phyloP scores from a whole-genome alignment of 129 eudicot species.

The Flaveria trinervia region DNA sequence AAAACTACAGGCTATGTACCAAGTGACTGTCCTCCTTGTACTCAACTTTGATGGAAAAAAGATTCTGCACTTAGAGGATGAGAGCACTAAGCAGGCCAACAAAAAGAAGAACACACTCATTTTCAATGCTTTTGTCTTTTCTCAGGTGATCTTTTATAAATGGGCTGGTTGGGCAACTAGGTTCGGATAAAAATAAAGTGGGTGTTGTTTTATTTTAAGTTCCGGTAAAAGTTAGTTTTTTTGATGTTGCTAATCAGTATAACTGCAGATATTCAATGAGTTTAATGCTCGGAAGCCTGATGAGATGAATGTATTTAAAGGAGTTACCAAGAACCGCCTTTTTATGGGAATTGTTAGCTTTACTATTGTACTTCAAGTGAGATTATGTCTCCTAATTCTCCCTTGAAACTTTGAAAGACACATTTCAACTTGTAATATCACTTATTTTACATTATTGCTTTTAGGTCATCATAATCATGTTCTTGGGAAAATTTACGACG shows the following conservation, averaged over 20 bases:
- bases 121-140: constrained; percentile 87
- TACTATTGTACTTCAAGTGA: constrained; percentile 77
- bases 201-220: neutral
- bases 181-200: constrained; percentile 8
- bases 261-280: constrained; percentile 75
- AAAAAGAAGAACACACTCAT: constrained; percentile 81
- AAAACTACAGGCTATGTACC: constrained; percentile 69
- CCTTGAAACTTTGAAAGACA: neutral
- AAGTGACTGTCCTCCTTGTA: constrained; percentile 69
- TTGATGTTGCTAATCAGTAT: constrained; percentile 13
- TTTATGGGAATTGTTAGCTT: constrained; percentile 70
- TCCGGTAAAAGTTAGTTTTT: neutral
- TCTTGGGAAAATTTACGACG: constrained; percentile 81
- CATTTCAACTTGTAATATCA: constrained; percentile 10
- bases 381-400: constrained; percentile 19
- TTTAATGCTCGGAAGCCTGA: constrained; percentile 97
- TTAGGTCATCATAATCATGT: constrained; percentile 74
- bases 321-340: constrained; percentile 69
- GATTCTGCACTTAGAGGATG: constrained; percentile 54
- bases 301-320: constrained; percentile 68
- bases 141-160: constrained; percentile 60
- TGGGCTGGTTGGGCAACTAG: constrained; percentile 6
- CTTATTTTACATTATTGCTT: constrained; percentile 1
- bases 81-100: constrained; percentile 41
- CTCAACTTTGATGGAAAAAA: constrained; percentile 68